Percentiles rank a stretch among this genome's conserved stretches.
phyloP scores from a whole-genome alignment of 2,329 filamentous ascomycete genomes.

The Tricladium varicosporioides region DNA sequence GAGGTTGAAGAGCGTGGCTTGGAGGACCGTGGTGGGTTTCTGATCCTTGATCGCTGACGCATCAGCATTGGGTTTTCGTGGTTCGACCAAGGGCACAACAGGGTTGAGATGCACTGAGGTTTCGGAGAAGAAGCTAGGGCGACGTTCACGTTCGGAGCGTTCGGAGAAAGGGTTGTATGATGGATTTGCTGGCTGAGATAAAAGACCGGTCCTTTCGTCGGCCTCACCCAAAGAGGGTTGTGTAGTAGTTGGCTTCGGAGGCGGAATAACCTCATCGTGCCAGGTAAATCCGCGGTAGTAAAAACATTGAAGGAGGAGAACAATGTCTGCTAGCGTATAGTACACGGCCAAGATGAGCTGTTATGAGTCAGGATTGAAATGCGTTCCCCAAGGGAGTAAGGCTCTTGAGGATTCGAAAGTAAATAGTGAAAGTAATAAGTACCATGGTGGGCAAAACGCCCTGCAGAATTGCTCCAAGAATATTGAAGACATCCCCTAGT shows the following conservation, averaged over 20 bases:
- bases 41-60: conserved; percentile 41
- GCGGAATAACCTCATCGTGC: conserved; percentile 50
- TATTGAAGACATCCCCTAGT: conserved; percentile 93
- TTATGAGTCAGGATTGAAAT: background rate
- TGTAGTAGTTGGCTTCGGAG: conserved; percentile 40
- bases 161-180: too few relatives aligned
- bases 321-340: conserved; percentile 88
- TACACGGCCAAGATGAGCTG: conserved; percentile 88
- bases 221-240: conserved; percentile 34
- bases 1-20: conserved; percentile 69
- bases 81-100: conserved; percentile 72
- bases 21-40: conserved; percentile 49
- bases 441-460: conserved; percentile 92
- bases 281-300: conserved; percentile 87
- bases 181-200: conserved; percentile 32
- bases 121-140: conserved; percentile 56
- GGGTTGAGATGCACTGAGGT: conserved; percentile 70
- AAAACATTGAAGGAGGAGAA: conserved; percentile 86
- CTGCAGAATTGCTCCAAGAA: conserved; percentile 86
- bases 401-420: background rate
- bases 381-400: background rate
- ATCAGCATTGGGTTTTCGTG: conserved; percentile 38
- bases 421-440: conserved; percentile 27
- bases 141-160: conserved; percentile 42
- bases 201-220: conserved; percentile 52